A percentile compares a stretch with the other conserved stretches of the same genome.
phyloP scores from a whole-genome alignment of 352 stramenopile species.

The Pythium rhizo-oryzae region DNA sequence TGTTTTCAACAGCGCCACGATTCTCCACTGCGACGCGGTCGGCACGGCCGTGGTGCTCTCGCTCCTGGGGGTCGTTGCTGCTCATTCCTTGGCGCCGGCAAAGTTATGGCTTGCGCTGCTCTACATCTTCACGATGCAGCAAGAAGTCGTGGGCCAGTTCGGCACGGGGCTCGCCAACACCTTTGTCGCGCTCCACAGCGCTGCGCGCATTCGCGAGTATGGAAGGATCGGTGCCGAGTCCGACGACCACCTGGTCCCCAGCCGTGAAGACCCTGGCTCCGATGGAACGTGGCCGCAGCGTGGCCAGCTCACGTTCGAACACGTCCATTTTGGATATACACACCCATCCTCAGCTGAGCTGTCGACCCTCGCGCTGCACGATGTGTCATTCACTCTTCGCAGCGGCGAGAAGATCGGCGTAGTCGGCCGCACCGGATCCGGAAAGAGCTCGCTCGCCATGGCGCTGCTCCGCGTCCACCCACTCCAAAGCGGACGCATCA shows the following conservation, averaged over 20 bases:
- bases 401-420: conserved; percentile 32
- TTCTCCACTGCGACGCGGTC: not conserved
- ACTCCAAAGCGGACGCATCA: conserved; percentile 47
- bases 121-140: conserved; percentile 4
- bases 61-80: no score
- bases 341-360: not conserved
- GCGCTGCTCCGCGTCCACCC: conserved; percentile 36
- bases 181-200: not conserved
- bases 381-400: conserved; percentile 28
- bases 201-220: no score
- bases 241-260: not conserved
- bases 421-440: conserved; percentile 34
- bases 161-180: not conserved
- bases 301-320: not conserved
- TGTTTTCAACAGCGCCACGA: no score
- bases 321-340: not conserved
- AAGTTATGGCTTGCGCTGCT: conserved; percentile 1
- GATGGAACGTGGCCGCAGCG: not conserved
- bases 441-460: conserved; percentile 39
- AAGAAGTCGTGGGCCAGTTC: not conserved
- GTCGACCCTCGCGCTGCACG: not conserved
- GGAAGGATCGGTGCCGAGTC: no score
- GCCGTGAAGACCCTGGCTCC: no score
- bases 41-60: no score
- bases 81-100: not conserved